Evolutionary conservation across 768 basidiomycete genomes (phyloP).

Genomic region (Serendipita vermifera): DNA sequence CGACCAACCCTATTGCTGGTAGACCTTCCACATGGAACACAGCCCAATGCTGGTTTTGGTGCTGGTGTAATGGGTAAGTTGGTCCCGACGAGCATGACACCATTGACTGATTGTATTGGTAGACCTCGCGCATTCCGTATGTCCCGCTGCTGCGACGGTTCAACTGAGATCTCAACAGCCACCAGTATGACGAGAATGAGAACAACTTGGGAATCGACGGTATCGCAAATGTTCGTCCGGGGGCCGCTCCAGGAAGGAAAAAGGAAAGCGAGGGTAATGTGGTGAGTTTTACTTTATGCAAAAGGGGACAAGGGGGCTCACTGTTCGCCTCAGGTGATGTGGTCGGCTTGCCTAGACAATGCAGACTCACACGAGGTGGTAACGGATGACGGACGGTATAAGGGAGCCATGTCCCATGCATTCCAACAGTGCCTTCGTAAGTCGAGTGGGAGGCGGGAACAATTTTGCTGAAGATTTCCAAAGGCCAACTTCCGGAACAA

Average conservation of each 20-base stretch:
- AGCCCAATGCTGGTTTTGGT: too few species aligned
- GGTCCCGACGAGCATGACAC: too few species aligned
- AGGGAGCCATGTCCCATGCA: slow-evolving; percentile 11
- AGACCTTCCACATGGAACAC: too few species aligned
- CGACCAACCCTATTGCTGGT: too few species aligned
- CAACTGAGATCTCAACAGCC: too few species aligned
- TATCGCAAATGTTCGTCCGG: not conserved
- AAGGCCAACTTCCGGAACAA: not conserved
- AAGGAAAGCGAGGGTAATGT: slow-evolving; percentile 12
- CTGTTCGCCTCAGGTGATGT: not conserved
- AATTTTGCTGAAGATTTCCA: not conserved
- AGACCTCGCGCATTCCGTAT: too few species aligned
- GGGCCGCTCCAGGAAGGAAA: not conserved
- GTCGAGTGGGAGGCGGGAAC: not conserved
- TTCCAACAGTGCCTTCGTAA: slow-evolving; percentile 3
- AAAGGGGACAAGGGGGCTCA: not conserved
- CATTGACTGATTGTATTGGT: too few species aligned
- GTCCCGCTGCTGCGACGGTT: too few species aligned
- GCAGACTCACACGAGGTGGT: slow-evolving; percentile 1
- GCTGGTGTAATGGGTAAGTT: too few species aligned
- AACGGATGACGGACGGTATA: not conserved
- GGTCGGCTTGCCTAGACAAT: slow-evolving; percentile 12
- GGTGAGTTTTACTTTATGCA: not conserved
- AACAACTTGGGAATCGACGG: not conserved
- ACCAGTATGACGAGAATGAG: too few species aligned